phyloP scores from a whole-genome alignment of 305 asterid species.

The Withania somnifera region DNA sequence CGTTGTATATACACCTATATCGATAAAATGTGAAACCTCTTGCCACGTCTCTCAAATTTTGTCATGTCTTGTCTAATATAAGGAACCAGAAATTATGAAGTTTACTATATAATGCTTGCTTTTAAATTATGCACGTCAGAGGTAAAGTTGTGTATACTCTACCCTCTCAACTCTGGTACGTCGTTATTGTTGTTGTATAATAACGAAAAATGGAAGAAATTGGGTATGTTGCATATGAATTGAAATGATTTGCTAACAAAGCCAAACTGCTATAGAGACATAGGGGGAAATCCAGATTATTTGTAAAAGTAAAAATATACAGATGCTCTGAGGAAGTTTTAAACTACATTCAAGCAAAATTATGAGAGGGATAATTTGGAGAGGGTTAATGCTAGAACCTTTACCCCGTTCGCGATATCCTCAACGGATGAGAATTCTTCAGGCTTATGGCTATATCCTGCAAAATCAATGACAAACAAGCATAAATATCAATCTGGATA shows the following conservation, averaged over 20 bases:
- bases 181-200: not conserved
- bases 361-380: conserved; percentile 47
- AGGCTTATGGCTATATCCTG: conserved; percentile 96
- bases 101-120: not conserved
- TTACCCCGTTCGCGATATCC: conserved; percentile 63
- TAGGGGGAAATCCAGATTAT: not conserved
- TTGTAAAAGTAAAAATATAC: not conserved
- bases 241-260: not conserved
- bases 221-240: not conserved
- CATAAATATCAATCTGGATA: not conserved
- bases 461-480: not conserved
- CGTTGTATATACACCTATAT: no score
- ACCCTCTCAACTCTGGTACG: no score
- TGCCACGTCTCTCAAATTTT: no score
- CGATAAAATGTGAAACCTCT: no score
- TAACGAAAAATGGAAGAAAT: not conserved
- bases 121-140: not conserved
- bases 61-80: no score
- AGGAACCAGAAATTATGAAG: not conserved
- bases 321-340: not conserved
- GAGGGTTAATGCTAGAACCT: conserved; percentile 59
- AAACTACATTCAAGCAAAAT: not conserved
- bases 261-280: not conserved
- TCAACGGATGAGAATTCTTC: conserved; percentile 55
- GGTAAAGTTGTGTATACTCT: no score